Conservation (phyloP, 148 eudicot genomes). For the Fallopia convolvulus region DNA sequence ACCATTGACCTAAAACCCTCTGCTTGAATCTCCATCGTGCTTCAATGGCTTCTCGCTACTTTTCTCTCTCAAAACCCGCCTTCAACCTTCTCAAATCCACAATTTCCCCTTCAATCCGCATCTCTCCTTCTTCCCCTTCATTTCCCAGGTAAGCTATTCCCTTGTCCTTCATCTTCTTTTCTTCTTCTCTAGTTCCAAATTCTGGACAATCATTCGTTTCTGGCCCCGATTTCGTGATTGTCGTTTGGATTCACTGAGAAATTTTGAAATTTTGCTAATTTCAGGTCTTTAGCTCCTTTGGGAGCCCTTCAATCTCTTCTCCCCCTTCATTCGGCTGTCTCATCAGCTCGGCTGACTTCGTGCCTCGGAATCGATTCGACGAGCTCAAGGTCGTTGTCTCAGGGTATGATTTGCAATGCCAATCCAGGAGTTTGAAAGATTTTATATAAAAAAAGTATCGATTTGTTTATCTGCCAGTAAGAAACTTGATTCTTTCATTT, state of each 20-base stretch:
- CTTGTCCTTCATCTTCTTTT: too few relatives aligned
- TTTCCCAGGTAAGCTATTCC: constrained; percentile 25
- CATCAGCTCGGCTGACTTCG: constrained; percentile 80
- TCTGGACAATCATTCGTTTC: not conserved
- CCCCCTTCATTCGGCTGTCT: constrained; percentile 74
- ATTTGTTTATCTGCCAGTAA: constrained; percentile 30
- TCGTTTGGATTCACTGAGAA: constrained; percentile 8
- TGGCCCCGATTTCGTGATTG: not conserved
- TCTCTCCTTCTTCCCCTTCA: constrained; percentile 34
- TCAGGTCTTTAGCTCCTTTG: constrained; percentile 68
- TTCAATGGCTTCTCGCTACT: constrained; percentile 55
- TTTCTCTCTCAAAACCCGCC: constrained; percentile 50
- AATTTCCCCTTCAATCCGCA: constrained; percentile 23
- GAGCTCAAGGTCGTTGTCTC: constrained; percentile 83
- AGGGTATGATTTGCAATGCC: constrained; percentile 97
- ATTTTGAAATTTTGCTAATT: constrained; percentile 9
- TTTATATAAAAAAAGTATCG: not conserved
- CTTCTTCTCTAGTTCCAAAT: not conserved
- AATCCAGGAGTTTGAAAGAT: constrained; percentile 80
- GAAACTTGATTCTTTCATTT: constrained; percentile 26
- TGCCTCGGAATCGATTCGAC: constrained; percentile 71
- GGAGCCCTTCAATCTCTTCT: constrained; percentile 69
- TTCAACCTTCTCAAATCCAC: constrained; percentile 49
- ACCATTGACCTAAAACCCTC: not conserved
- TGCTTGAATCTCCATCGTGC: not conserved